Conservation (phyloP, 805 yeast genomes). For the Wickerhamiella musiphila region DNA sequence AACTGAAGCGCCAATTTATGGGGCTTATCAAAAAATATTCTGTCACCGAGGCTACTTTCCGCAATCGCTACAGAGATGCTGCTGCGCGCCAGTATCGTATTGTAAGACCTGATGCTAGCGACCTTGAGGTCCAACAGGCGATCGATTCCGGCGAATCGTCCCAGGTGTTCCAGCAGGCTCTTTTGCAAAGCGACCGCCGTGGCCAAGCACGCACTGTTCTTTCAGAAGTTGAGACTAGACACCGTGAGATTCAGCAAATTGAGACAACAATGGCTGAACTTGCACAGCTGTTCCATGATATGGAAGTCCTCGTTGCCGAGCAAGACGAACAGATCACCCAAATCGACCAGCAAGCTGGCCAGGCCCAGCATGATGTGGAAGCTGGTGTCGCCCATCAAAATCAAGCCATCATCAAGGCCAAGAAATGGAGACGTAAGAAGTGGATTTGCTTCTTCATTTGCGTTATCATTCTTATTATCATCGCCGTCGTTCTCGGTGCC, state of each 20-base stretch:
- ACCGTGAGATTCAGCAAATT: conserved; percentile 82
- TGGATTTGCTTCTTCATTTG: conserved; percentile 45
- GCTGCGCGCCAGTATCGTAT: conserved; percentile 88
- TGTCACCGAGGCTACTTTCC: conserved; percentile 68
- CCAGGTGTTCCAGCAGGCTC: conserved; percentile 87
- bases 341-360: conserved; percentile 61
- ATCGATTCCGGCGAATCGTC: conserved; percentile 67
- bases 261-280: conserved; percentile 93
- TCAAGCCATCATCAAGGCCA: conserved; percentile 76
- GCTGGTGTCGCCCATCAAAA: conserved; percentile 88
- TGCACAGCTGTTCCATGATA: conserved; percentile 84
- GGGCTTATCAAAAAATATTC: conserved; percentile 74
- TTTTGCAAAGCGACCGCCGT: conserved; percentile 23
- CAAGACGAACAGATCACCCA: conserved; percentile 79
- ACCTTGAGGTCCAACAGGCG: conserved; percentile 68
- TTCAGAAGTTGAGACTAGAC: conserved; percentile 91
- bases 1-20: conserved; percentile 69
- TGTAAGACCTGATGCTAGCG: conserved; percentile 35
- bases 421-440: conserved; percentile 79
- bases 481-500: conserved; percentile 11
- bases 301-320: conserved; percentile 91
- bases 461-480: conserved; percentile 15
- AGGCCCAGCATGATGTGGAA: conserved; percentile 81
- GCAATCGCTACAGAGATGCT: conserved; percentile 67
- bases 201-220: conserved; percentile 84